phyloP scores from a whole-genome alignment of 2,329 filamentous ascomycete genomes.

The Allantophomopsis cytisporea region DNA sequence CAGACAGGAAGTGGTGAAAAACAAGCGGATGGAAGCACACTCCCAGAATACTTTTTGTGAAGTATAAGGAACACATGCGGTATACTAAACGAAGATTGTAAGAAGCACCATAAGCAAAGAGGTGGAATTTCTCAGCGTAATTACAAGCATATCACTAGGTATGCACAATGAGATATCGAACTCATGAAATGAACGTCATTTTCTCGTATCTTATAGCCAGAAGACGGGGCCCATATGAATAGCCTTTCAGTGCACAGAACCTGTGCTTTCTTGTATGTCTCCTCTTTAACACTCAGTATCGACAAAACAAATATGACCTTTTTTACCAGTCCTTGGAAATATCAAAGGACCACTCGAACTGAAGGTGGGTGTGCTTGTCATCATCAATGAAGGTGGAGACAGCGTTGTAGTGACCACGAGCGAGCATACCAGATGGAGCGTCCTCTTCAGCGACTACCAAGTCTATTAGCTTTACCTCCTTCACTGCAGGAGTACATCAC shows the following conservation, averaged over 20 bases:
- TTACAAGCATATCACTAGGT: too few species aligned
- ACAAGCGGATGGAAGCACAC: constrained; percentile 41
- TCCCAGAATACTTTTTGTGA: constrained; percentile 63
- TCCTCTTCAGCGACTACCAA: constrained; percentile 73
- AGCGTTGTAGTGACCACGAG: constrained; percentile 81
- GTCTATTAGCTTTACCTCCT: too few species aligned
- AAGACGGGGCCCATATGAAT: too few species aligned
- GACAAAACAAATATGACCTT: too few species aligned
- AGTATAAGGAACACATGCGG: neutral
- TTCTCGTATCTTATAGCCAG: too few species aligned
- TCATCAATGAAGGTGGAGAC: constrained; percentile 88
- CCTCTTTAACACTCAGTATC: too few species aligned
- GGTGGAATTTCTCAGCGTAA: too few species aligned
- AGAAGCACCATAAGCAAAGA: neutral
- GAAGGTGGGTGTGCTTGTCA: constrained; percentile 78
- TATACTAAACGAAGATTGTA: too few species aligned
- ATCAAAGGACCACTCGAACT: constrained; percentile 94
- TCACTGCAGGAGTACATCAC: constrained; percentile 18
- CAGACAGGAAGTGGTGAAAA: constrained; percentile 64
- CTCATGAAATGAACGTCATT: too few species aligned
- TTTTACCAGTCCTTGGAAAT: constrained; percentile 89
- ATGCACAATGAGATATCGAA: too few species aligned
- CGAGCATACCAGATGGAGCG: constrained; percentile 81
- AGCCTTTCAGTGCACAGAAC: too few species aligned
- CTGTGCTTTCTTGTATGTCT: too few species aligned